Evolutionary conservation across 2,329 filamentous ascomycete genomes (phyloP), one percentile per base, ranked within the genome.

Genomic region (Amesomyces nigricolor): DNA sequence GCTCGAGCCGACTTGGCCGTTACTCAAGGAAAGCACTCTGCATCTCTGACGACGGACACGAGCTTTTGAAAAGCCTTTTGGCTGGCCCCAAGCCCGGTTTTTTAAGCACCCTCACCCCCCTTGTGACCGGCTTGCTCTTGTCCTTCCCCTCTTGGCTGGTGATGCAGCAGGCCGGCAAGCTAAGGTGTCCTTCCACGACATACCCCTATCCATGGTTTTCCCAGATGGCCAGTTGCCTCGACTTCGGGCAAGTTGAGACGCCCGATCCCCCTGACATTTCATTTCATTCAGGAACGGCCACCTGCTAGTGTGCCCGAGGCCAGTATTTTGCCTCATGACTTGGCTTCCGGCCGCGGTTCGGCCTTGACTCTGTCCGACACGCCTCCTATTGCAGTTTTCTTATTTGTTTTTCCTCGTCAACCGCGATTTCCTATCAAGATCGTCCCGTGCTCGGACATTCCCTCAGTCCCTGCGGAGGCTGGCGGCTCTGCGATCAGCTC

Each of bases 171-270:
- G 11, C 51, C 47, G 51, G 11, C 9, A 14, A 51, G 55, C 51
- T 57, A 47, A 54, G 19, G 40, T 49, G 32, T 30, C 54, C 49
- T 49, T 26, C 42, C 48, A 56, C 48, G 9, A 40, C 54, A 56
- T 44, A 1, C 39, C 16, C 22, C 22, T 39, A 29, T 26, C 17
- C 39, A 46, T 46, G 11, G 13, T 30, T 4, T 30, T 5, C 9
- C 14, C 26, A 32, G 44, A 26, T 46, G 40, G 22, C 19, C 38
- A 5, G 30, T 4, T 30, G 13, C 39, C n/a, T 22, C 29, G 19
- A 42, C 7, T 7, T 26, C 9, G 11, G 5, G 17, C 16, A 22
- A 14, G 8, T 47, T 26, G 16, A 26, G 22, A 26, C 6, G 22
- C 22, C 22, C 22, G 22, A 26, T 26, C 4, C 22, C 22, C 22